phyloP scores from a whole-genome alignment of 1,284 basidiomycete genomes.

The Sporisorium exsertum region DNA sequence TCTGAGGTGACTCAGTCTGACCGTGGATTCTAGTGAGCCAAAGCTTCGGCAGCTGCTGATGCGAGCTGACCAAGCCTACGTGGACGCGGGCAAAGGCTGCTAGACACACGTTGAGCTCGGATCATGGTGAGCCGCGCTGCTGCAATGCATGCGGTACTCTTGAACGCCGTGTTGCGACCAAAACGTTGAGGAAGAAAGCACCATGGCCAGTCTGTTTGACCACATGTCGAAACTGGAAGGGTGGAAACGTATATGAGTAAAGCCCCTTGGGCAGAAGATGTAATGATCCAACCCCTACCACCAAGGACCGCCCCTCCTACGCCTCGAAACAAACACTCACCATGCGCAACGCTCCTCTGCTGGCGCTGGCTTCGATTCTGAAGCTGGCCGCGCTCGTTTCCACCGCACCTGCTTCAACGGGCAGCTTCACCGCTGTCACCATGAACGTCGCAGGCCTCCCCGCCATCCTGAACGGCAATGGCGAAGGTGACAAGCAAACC shows the following conservation, averaged over 20 bases:
- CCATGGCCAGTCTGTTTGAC: too few species aligned
- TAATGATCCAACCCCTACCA: not conserved
- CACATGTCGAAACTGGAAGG: not conserved
- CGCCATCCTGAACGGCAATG: constrained; percentile 20
- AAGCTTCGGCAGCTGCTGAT: not conserved
- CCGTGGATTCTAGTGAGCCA: too few species aligned
- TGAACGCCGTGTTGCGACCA: not conserved
- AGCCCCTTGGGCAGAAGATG: not conserved
- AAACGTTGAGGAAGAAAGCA: not conserved
- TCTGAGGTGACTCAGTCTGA: not conserved
- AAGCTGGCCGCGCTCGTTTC: constrained; percentile 10
- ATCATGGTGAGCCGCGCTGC: not conserved
- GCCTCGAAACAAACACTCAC: not conserved
- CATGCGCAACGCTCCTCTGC: constrained; percentile 9
- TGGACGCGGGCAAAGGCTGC: too few species aligned
- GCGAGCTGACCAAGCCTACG: not conserved
- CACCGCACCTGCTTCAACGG: constrained; percentile 5
- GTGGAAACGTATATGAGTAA: not conserved
- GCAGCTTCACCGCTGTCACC: constrained; percentile 22
- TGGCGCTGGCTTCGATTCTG: constrained; percentile 7
- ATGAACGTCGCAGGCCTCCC: constrained; percentile 34
- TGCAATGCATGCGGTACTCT: not conserved
- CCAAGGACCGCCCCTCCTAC: not conserved
- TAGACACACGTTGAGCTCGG: not conserved
- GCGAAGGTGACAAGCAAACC: constrained; percentile 21